Evolutionary conservation across 192 early-diverging fungal species (phyloP).

Genomic region (Kickxella alabastrina): DNA sequence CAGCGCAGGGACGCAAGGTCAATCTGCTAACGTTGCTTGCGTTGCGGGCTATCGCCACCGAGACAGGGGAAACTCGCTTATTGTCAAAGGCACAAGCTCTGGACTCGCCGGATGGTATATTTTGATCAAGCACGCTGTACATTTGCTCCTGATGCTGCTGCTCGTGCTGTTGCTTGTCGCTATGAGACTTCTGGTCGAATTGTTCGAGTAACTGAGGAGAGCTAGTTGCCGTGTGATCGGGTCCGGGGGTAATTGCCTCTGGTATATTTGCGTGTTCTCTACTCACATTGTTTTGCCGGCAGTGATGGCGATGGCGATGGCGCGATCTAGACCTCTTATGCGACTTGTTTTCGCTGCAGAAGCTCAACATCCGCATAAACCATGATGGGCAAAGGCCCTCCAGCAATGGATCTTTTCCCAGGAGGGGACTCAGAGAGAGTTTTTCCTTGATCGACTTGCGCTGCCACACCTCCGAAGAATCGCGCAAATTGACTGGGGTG

Average conservation of each 20-base stretch:
- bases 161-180: too few species aligned
- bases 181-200: too few species aligned
- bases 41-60: constrained; percentile 33
- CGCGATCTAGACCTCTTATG: too few species aligned
- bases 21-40: constrained; percentile 35
- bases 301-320: too few species aligned
- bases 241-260: too few species aligned
- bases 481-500: constrained; percentile 6
- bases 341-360: too few species aligned
- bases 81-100: too few species aligned
- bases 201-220: too few species aligned
- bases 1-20: constrained; percentile 11
- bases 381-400: constrained; percentile 14
- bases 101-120: neutral
- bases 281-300: too few species aligned
- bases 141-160: constrained; percentile 5
- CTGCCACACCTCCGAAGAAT: constrained; percentile 14
- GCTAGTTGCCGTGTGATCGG: too few species aligned
- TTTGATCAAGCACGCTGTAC: constrained; percentile 10
- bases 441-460: constrained; percentile 12
- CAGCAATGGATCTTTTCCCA: too few species aligned
- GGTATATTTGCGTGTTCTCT: too few species aligned
- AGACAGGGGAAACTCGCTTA: constrained; percentile 27
- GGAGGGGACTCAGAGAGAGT: constrained; percentile 7
- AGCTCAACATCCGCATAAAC: constrained; percentile 10